Percentiles rank a stretch among this genome's conserved stretches.
Evolutionary conservation across 768 basidiomycete genomes (phyloP).

Genomic region (Pisolithus orientalis): DNA sequence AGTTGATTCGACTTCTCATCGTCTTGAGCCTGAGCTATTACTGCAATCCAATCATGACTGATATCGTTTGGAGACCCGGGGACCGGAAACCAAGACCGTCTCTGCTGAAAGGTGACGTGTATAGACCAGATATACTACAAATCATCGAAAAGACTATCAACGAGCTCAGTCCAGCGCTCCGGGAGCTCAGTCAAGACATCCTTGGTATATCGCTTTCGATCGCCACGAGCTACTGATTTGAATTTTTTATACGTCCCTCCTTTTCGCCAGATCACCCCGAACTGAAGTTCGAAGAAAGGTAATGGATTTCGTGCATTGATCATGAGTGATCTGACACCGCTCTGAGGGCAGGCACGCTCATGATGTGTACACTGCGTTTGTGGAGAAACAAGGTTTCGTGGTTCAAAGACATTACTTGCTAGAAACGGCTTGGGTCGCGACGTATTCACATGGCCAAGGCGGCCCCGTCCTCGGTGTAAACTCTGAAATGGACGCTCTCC

Average conservation of each 20-base stretch:
- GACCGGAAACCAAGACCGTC: conserved; percentile 17
- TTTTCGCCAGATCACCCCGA: conserved; percentile 57
- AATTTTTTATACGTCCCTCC: too few relatives aligned
- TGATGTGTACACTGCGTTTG: conserved; percentile 60
- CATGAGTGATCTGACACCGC: not conserved
- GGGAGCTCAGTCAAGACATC: conserved; percentile 62
- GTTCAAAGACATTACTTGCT: conserved; percentile 57
- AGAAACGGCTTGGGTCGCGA: conserved; percentile 72
- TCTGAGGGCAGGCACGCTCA: conserved; percentile 52
- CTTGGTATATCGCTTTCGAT: conserved; percentile 39
- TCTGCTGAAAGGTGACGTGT: conserved; percentile 31
- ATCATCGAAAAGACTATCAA: conserved; percentile 54
- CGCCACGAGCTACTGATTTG: too few relatives aligned
- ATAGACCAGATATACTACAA: conserved; percentile 51
- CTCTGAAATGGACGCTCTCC: conserved; percentile 72
- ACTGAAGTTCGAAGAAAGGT: conserved; percentile 59
- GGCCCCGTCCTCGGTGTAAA: conserved; percentile 73
- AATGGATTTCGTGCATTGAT: not conserved
- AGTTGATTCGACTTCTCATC: too few relatives aligned
- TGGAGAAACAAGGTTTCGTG: conserved; percentile 58
- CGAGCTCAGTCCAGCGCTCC: conserved; percentile 48
- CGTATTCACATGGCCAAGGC: conserved; percentile 56
- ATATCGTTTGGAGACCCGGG: conserved; percentile 39
- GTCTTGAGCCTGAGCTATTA: not conserved
- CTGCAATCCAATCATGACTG: conserved; percentile 1